phyloP scores from a whole-genome alignment of 1,284 basidiomycete genomes.

The Ceratobasidium sp. region DNA sequence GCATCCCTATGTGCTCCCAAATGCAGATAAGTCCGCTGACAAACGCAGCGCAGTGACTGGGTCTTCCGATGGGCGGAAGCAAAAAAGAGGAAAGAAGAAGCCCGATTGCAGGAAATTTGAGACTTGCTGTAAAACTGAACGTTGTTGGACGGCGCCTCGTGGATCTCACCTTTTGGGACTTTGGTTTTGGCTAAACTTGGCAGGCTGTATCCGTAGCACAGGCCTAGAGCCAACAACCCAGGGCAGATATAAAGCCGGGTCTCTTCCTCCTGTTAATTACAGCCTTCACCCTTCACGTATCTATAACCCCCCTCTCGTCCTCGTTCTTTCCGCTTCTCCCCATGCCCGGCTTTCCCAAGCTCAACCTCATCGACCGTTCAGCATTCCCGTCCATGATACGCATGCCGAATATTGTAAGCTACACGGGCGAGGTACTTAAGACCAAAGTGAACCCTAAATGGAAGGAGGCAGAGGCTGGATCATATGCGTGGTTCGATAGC shows the following conservation, averaged over 20 bases:
- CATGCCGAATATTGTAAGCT: slow-evolving; percentile 46
- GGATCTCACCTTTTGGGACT: too few species aligned
- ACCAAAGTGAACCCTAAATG: slow-evolving; percentile 45
- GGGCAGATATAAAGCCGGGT: background rate
- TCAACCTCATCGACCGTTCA: slow-evolving; percentile 33
- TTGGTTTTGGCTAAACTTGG: too few species aligned
- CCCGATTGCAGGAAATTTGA: too few species aligned
- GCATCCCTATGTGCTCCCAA: too few species aligned
- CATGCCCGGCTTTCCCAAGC: slow-evolving; percentile 6
- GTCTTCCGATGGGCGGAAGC: too few species aligned
- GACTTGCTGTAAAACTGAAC: too few species aligned
- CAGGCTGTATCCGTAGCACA: too few species aligned
- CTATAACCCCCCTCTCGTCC: background rate
- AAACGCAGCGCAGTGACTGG: too few species aligned
- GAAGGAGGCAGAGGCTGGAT: slow-evolving; percentile 2
- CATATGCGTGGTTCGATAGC: slow-evolving; percentile 47
- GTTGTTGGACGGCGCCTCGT: too few species aligned
- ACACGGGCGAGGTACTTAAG: slow-evolving; percentile 40
- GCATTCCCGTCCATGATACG: slow-evolving; percentile 5
- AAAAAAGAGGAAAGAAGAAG: too few species aligned
- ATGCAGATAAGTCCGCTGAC: too few species aligned
- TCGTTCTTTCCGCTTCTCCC: background rate
- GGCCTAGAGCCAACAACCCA: background rate
- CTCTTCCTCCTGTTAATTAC: background rate
- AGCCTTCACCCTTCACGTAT: background rate